Percentiles rank a stretch among this genome's conserved stretches.
These are phyloP conservation scores for Triticum timopheevii DNA, from an alignment of 176 grass and related monocot genomes.

Conservation along the genomic window DNA sequence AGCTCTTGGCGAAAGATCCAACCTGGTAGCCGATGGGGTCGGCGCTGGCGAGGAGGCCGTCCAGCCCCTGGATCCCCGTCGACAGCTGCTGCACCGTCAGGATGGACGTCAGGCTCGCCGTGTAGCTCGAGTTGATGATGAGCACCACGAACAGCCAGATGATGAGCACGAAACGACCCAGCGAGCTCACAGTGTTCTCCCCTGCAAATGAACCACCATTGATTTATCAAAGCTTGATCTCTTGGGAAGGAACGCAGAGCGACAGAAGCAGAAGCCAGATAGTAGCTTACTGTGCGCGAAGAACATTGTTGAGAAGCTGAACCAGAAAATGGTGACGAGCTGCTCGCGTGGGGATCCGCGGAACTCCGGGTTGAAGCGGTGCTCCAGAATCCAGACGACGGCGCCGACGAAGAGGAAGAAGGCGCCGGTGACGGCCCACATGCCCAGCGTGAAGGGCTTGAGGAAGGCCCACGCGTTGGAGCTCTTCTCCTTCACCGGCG, in stretches of 20 bases:
- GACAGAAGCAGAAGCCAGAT: no score
- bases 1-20: constrained; percentile 77
- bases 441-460: constrained; percentile 67
- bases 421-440: constrained; percentile 65
- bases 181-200: constrained; percentile 89
- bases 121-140: constrained; percentile 97
- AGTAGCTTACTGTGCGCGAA: constrained; percentile 46
- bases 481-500: constrained; percentile 43
- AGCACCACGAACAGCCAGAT: constrained; percentile 95
- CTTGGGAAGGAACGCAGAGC: no score
- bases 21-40: constrained; percentile 83
- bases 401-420: constrained; percentile 83
- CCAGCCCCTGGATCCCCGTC: constrained; percentile 72
- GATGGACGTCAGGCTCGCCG: constrained; percentile 90
- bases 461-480: constrained; percentile 89
- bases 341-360: constrained; percentile 61
- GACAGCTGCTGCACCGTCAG: constrained; percentile 94
- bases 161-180: constrained; percentile 74
- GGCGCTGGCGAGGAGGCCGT: constrained; percentile 58
- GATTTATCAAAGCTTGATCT: neutral
- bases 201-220: constrained; percentile 21
- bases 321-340: constrained; percentile 78
- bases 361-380: constrained; percentile 68
- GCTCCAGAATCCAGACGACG: constrained; percentile 85
- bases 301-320: constrained; percentile 95